Percentiles rank a stretch among this genome's conserved stretches.
phyloP scores from a whole-genome alignment of 345 rosid genomes.

The Orychophragmus violaceus region DNA sequence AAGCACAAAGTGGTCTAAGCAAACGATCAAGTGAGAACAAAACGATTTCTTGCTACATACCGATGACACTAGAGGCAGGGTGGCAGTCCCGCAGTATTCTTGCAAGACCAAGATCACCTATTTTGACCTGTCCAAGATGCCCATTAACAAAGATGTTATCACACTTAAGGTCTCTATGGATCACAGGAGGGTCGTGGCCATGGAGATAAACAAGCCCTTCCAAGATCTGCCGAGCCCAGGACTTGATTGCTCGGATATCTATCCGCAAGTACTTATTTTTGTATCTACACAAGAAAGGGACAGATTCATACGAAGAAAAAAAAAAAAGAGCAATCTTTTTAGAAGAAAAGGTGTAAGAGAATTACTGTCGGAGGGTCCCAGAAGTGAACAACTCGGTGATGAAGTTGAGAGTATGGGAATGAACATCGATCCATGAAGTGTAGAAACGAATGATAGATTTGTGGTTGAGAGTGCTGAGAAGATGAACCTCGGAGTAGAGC shows the following conservation, averaged over 20 bases:
- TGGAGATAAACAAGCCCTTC: constrained; percentile 58
- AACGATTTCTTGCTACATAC: constrained; percentile 24
- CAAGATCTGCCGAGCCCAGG: constrained; percentile 56
- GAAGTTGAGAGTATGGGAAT: constrained; percentile 59
- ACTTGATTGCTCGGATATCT: constrained; percentile 55
- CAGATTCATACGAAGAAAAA: background rate
- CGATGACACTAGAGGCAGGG: constrained; percentile 57
- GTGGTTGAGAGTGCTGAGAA: constrained; percentile 68
- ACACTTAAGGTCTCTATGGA: constrained; percentile 61
- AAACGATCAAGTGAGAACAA: background rate
- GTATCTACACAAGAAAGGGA: constrained; percentile 36
- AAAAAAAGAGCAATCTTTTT: background rate
- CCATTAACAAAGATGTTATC: constrained; percentile 67
- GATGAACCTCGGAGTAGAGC: constrained; percentile 82
- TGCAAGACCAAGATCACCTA: constrained; percentile 68
- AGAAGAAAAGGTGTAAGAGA: background rate
- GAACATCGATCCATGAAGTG: constrained; percentile 69
- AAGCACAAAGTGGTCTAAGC: background rate
- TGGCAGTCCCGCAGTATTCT: constrained; percentile 44
- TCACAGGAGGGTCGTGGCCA: constrained; percentile 54
- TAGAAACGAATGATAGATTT: constrained; percentile 58
- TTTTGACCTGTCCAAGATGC: constrained; percentile 64
- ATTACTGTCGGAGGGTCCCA: constrained; percentile 69
- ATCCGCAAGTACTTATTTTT: constrained; percentile 48
- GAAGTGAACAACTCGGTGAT: constrained; percentile 85